These are phyloP conservation scores for Fusarium odoratissimum DNA, from an alignment of 2,329 filamentous ascomycete species.

Conservation along the genomic window DNA sequence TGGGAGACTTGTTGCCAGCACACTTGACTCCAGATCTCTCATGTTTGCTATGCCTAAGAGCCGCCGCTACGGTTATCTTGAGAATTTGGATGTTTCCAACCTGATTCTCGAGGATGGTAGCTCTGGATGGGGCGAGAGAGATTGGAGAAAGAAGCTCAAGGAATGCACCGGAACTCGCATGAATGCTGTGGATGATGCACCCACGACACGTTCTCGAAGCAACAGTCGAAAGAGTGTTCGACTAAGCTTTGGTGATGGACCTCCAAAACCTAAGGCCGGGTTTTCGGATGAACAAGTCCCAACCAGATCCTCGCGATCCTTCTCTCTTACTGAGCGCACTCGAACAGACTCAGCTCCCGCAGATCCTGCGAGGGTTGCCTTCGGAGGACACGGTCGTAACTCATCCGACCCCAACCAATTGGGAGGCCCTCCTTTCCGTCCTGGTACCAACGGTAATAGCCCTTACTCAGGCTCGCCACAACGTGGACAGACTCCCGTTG, in stretches of 20 bases:
- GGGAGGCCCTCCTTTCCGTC: conserved; percentile 41
- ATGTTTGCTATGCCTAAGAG: conserved; percentile 99
- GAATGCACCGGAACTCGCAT: conserved; percentile 86
- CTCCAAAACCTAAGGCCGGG: conserved; percentile 59
- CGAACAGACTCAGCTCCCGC: conserved; percentile 66
- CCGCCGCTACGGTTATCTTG: conserved; percentile 88
- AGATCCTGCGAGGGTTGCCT: conserved; percentile 52
- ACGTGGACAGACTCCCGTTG: conserved; percentile 52
- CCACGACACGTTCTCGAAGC: conserved; percentile 58
- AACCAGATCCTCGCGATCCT: conserved; percentile 64
- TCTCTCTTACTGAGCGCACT: conserved; percentile 57
- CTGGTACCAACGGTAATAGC: conserved; percentile 41
- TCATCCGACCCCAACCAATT: conserved; percentile 58
- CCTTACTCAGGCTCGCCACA: conserved; percentile 49
- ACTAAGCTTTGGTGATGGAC: conserved; percentile 59
- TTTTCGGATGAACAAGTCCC: conserved; percentile 67
- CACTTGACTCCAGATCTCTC: conserved; percentile 85
- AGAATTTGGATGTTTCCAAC: conserved; percentile 84
- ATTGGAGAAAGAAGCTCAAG: conserved; percentile 92
- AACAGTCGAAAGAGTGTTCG: conserved; percentile 70
- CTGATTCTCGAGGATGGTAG: conserved; percentile 85
- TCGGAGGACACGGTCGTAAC: conserved; percentile 58
- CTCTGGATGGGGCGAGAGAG: conserved; percentile 81
- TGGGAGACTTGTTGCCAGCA: conserved; percentile 85
- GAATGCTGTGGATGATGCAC: conserved; percentile 68